Percentiles rank a stretch among this genome's conserved stretches.
Evolutionary conservation across 2,329 filamentous ascomycete genomes (phyloP).

Genomic region (Massarina eburnea): DNA sequence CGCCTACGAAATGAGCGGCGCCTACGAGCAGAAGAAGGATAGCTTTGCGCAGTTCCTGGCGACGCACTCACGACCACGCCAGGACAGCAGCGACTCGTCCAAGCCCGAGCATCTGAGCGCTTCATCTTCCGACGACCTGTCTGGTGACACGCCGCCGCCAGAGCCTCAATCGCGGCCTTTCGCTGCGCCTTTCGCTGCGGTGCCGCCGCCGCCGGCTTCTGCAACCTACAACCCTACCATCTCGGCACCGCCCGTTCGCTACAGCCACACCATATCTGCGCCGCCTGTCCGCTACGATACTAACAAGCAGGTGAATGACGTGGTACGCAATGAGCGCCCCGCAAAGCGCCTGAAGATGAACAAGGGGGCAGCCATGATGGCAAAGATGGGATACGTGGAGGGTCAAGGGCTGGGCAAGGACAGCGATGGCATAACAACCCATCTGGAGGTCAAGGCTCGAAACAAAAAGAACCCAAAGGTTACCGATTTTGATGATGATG

Average conservation of each 20-base stretch:
- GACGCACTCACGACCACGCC: slow-evolving; percentile 12
- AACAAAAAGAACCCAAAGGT: slow-evolving; percentile 18
- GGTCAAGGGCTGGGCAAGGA: slow-evolving; percentile 84
- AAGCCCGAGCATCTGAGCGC: slow-evolving; percentile 14
- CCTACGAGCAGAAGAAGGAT: slow-evolving; percentile 25
- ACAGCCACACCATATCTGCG: slow-evolving; percentile 72
- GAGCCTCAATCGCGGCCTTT: not conserved
- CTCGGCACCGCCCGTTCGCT: slow-evolving; percentile 76
- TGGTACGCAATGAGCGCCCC: slow-evolving; percentile 42
- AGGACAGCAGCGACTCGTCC: slow-evolving; percentile 18
- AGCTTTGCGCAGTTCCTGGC: slow-evolving; percentile 28
- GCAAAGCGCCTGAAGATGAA: slow-evolving; percentile 39
- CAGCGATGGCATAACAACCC: slow-evolving; percentile 79
- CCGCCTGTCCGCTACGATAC: slow-evolving; percentile 73
- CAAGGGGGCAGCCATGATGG: slow-evolving; percentile 77
- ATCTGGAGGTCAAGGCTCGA: slow-evolving; percentile 64
- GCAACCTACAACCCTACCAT: slow-evolving; percentile 62
- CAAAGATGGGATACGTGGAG: slow-evolving; percentile 90
- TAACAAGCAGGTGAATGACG: slow-evolving; percentile 14
- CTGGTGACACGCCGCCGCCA: slow-evolving; percentile 12
- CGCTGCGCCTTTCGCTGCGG: slow-evolving; percentile 50
- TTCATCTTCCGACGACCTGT: slow-evolving; percentile 17
- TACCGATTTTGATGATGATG: slow-evolving; percentile 16
- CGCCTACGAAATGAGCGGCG: slow-evolving; percentile 28
- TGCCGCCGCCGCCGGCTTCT: slow-evolving; percentile 56